A percentile compares a stretch with the other conserved stretches of the same genome.
These are phyloP conservation scores for Tetrapisispora pingtungensis DNA, from an alignment of 805 yeast species.

Conservation along the genomic window DNA sequence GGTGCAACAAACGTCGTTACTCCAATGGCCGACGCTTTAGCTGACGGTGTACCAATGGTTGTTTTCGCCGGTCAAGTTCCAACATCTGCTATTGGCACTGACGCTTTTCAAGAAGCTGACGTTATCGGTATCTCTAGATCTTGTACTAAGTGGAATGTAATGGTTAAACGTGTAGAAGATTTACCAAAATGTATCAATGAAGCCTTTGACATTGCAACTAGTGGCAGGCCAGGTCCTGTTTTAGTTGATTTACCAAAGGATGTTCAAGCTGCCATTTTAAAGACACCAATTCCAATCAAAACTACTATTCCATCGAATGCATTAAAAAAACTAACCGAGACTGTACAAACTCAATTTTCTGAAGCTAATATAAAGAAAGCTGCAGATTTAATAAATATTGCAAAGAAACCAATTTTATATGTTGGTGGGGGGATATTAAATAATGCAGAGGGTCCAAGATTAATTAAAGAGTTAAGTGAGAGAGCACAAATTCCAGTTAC, in stretches of 20 bases:
- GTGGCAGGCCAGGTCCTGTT: slow-evolving; percentile 98
- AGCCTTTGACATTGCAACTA: slow-evolving; percentile 92
- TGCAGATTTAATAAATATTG: slow-evolving; percentile 66
- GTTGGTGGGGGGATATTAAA: slow-evolving; percentile 88
- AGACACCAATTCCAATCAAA: slow-evolving; percentile 73
- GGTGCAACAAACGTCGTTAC: slow-evolving; percentile 98
- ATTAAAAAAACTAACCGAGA: slow-evolving; percentile 56
- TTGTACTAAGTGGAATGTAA: slow-evolving; percentile 98
- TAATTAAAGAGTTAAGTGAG: slow-evolving; percentile 76
- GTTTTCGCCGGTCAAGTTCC: slow-evolving; percentile 98
- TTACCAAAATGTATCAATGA: slow-evolving; percentile 92
- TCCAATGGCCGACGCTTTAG: slow-evolving; percentile 96
- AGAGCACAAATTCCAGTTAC: slow-evolving; percentile 93
- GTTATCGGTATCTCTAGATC: slow-evolving; percentile 93
- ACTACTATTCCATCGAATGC: slow-evolving; percentile 66
- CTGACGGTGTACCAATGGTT: slow-evolving; percentile 95
- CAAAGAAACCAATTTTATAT: slow-evolving; percentile 81
- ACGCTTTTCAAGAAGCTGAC: slow-evolving; percentile 98
- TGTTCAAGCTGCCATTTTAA: slow-evolving; percentile 85
- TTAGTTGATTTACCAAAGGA: slow-evolving; percentile 96
- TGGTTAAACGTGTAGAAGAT: slow-evolving; percentile 93
- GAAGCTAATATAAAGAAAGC: slow-evolving; percentile 64
- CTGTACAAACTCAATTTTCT: slow-evolving; percentile 65
- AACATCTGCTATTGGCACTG: slow-evolving; percentile 92
- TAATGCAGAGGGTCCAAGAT: slow-evolving; percentile 66